Base-by-base conservation (phyloP, 2,329 filamentous ascomycete species). In the Tolypocladium paradoxum region DNA sequence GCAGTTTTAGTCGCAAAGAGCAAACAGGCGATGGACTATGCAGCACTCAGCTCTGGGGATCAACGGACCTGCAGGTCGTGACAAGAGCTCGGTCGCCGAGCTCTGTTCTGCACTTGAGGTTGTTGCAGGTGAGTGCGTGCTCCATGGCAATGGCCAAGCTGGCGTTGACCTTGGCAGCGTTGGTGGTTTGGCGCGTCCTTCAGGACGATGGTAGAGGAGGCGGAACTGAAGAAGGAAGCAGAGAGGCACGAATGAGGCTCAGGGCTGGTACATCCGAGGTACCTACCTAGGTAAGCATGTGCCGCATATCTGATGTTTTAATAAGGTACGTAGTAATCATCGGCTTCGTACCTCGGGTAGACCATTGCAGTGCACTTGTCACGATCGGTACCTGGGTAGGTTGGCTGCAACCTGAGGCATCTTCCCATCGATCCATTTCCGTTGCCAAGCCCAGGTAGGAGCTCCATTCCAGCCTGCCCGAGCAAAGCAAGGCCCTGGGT, bases 41-140 rank as follows among this genome's bases (percentile, higher is more conserved):
- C 24, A 11, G 8, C 16, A n/a, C 7, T n/a, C 12, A 12, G 24
- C 24, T 18, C 14, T n/a, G 8, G 40, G 8, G 3, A n/a, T 46
- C 43, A 46, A 50, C 61, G 31, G 50, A 88, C 89, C 87, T 90
- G 81, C 91, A 97, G 16, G 88, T 93, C 5, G 91, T 96, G 35
- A 96, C 89, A 1, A 96, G 77, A 12, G 90, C 91, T 57, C 79
- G 77, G 40, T 87, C 82, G 35, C 73, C 76, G 35, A 96, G 76
- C 58, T 84, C 79, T 40, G 73, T 74, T 48, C 88, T 81, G 63
- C 92, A 96, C 56, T 84, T 86, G 36, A 91, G 75, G 31, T 82
- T 79, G 66, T 96, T 96, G 74, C 92, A 96, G 36, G 82, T 79
- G 27, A 96, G 73, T 24, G 76, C 72, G 55, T 85, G 81, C 54